Base-by-base conservation (phyloP, 2,329 filamentous ascomycete species). In the Colletotrichum plurivorum region DNA sequence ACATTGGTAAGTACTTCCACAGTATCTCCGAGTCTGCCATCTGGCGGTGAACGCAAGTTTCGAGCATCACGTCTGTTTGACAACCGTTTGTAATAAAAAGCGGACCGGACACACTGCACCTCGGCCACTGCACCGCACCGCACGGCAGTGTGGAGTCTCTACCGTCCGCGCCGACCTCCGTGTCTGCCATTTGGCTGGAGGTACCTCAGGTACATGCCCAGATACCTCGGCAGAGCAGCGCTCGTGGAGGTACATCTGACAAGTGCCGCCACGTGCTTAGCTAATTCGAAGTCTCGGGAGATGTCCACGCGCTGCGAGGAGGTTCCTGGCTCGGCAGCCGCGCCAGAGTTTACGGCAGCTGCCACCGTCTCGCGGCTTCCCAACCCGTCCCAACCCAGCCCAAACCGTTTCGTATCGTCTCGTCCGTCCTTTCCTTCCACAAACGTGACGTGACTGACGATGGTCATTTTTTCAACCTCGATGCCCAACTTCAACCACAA, bases 31-130 rank as follows among this genome's bases (percentile, higher is more conserved):
- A 36, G 31, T 12, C 31, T 9, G 54, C 22, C 41, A 55, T 60
- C 43, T 69, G 49, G 66, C 66, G 66, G 66, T 69, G 66, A 69
- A 56, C 46, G 45, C 65, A 64, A n/a, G 53, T 27, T 22, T 39
- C n/a, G 45, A 46, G 15, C 31, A 36, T 36, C 31, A 36, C 31
- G 31, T 46, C 18, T 65, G 66, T 60, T 66, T 69, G 62, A 55
- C 51, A 25, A 45, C 62, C 62, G 62, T 69, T 69, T 60, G 45
- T 51, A 18, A 54, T 52, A 46, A 54, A 52, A 66, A 66, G 55
- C 39, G 61, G 66, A 48, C 12, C 66, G 18, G 27, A 18, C 55
- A 48, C n/a, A 46, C 12, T 54, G 41, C 12, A 41, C n/a, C 55
- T 46, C 45, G 16, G 45, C 45, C 31, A 36, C 31, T 46, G 45